Percentiles rank a stretch among this genome's conserved stretches.
Evolutionary conservation across 257 asterid genomes (phyloP).

Genomic region (Rhazya stricta): DNA sequence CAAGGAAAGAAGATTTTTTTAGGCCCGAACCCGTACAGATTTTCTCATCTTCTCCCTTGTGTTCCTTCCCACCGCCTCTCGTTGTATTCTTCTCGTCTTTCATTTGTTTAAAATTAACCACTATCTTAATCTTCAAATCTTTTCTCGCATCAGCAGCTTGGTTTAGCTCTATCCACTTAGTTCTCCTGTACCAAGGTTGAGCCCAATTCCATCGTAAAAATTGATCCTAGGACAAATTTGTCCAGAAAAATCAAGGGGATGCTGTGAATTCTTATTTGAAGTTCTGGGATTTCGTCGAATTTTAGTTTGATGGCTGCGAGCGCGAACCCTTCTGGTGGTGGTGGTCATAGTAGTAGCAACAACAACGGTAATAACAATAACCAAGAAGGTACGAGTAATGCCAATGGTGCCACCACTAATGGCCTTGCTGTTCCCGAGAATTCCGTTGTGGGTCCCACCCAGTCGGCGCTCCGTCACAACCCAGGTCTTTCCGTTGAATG

Average conservation of each 20-base stretch:
- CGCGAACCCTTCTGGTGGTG: conserved; percentile 58
- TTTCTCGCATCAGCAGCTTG: background rate
- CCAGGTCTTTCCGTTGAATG: conserved; percentile 72
- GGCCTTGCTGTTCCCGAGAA: conserved; percentile 50
- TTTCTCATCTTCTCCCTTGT: background rate
- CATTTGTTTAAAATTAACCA: background rate
- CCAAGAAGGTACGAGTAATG: conserved; percentile 35
- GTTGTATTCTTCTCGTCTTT: background rate
- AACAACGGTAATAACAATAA: conserved; percentile 32
- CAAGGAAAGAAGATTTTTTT: background rate
- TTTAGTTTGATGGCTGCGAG: conserved; percentile 73
- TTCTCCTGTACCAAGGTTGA: background rate
- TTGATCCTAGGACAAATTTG: background rate
- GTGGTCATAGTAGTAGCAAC: conserved; percentile 21
- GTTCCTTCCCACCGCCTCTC: conserved; percentile 5
- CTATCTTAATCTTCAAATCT: conserved; percentile 8
- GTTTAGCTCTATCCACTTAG: conserved; percentile 11
- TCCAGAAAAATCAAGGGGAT: background rate
- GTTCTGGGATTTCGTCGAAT: background rate
- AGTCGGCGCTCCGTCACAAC: conserved; percentile 63
- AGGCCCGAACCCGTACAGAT: background rate
- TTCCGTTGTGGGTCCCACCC: conserved; percentile 52
- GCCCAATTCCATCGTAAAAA: background rate
- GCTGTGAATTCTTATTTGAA: background rate
- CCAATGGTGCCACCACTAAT: conserved; percentile 40